Conservation (phyloP, 2,329 filamentous ascomycete genomes). For the Verticillium alfalfae region DNA sequence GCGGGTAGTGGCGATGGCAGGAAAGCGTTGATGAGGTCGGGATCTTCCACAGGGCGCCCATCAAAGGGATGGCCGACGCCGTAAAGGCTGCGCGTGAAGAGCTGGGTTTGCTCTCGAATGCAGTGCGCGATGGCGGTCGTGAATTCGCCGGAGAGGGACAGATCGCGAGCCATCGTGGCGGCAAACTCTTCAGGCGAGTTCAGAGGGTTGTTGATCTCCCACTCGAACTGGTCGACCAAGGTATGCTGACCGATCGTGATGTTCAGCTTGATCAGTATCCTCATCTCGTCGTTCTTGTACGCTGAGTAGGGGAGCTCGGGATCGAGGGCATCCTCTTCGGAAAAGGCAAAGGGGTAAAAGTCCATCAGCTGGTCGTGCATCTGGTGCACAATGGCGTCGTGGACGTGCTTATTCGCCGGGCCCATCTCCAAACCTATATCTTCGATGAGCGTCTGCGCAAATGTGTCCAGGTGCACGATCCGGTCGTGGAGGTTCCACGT, state of each 20-base stretch:
- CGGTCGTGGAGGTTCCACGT: constrained; percentile 98
- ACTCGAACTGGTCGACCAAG: constrained; percentile 94
- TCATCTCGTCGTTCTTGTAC: constrained; percentile 99
- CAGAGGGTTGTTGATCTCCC: constrained; percentile 93
- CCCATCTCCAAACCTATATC: constrained; percentile 59
- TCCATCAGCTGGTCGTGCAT: constrained; percentile 88
- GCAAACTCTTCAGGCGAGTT: constrained; percentile 97
- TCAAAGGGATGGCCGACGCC: constrained; percentile 93
- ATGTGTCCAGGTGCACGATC: constrained; percentile 71
- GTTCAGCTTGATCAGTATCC: constrained; percentile 90
- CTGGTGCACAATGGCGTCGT: constrained; percentile 57
- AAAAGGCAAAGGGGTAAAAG: constrained; percentile 87
- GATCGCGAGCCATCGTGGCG: constrained; percentile 77
- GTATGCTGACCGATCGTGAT: constrained; percentile 96
- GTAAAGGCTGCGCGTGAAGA: constrained; percentile 91
- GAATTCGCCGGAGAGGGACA: constrained; percentile 91
- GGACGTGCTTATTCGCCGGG: constrained; percentile 59
- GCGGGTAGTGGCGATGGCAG: constrained; percentile 75
- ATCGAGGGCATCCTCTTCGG: constrained; percentile 85
- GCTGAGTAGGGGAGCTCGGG: constrained; percentile 85
- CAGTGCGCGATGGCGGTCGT: constrained; percentile 96
- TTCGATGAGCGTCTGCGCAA: constrained; percentile 85
- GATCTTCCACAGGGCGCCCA: constrained; percentile 85
- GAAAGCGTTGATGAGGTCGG: constrained; percentile 81
- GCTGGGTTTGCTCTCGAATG: constrained; percentile 90